Base-by-base conservation (phyloP, 2,329 filamentous ascomycete species). In the Cladophialophora yegresii region DNA sequence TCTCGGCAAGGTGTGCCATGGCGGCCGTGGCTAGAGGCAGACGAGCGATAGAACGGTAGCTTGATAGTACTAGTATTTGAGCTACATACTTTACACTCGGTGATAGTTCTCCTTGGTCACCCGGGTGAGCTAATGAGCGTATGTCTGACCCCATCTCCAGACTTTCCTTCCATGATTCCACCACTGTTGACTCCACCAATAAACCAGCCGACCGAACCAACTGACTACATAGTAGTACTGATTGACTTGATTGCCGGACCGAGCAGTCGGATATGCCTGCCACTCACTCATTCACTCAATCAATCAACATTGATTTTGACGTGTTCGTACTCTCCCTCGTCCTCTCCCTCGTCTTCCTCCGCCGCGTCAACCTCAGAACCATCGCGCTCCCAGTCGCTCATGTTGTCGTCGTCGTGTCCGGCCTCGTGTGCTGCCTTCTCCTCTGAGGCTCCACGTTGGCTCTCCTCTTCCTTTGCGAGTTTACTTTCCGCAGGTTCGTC, bases 221-320 rank as follows among this genome's bases (percentile, higher is more conserved):
- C n/a, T n/a, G n/a, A n/a, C n/a, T n/a, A n/a, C n/a, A n/a, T n/a
- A n/a, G n/a, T n/a, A n/a, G n/a, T n/a, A n/a, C n/a, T n/a, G n/a
- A n/a, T n/a, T n/a, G n/a, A n/a, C n/a, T n/a, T 40, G 13, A n/a
- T 6, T n/a, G 36, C 6, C 16, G 6, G 16, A 6, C 36, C 33
- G 33, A 16, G 12, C 4, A 40, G 36, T 20, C 6, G 26, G 6
- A 28, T 28, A 28, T 28, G 6, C 6, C 26, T 28, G 3, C 6
- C 26, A 28, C 26, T 28, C 26, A 28, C 26, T 28, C 36, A 5
- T 8, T 32, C 32, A 33, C 30, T 40, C 13, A 13, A 43, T 65
- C 77, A 85, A 71, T 83, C 76, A 66, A 87, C 83, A 62, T 87
- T 84, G 47, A 88, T 82, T 75, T 83, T 84, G 72, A 80, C 82